Evolutionary conservation across 2,329 filamentous ascomycete genomes (phyloP).

Genomic region (Penicillium sp.): DNA sequence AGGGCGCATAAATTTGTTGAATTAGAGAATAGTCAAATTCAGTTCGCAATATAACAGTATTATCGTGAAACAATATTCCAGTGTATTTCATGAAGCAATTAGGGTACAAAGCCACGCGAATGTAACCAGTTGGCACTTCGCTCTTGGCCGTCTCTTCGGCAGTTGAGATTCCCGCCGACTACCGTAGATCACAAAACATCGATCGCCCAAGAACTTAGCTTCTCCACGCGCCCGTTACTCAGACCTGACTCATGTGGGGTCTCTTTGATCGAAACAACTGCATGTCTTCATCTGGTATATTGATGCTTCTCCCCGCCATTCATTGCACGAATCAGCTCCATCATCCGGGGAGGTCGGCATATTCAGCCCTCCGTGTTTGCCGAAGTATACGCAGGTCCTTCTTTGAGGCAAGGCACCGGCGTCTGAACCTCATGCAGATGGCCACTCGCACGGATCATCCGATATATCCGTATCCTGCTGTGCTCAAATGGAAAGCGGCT

Average conservation of each 20-base stretch:
- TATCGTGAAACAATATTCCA: not conserved
- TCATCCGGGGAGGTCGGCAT: constrained; percentile 24
- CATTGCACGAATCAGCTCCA: constrained; percentile 3
- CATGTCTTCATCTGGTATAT: constrained; percentile 3
- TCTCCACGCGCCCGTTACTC: constrained; percentile 24
- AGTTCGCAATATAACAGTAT: not conserved
- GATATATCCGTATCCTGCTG: not conserved
- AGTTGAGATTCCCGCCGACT: constrained; percentile 7
- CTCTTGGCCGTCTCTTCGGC: constrained; percentile 5
- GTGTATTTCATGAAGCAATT: too few species aligned
- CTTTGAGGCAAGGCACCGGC: not conserved
- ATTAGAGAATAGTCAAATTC: constrained; percentile 22
- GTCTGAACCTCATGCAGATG: constrained; percentile 3
- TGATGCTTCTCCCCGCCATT: not conserved
- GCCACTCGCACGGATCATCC: constrained; percentile 4
- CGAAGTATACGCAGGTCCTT: constrained; percentile 14
- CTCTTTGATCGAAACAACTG: not conserved
- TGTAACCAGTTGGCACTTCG: not conserved
- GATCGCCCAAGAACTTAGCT: not conserved
- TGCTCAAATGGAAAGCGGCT: not conserved
- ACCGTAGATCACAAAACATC: not conserved
- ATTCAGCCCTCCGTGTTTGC: constrained; percentile 23
- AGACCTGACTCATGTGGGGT: constrained; percentile 38
- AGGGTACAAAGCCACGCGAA: not conserved
- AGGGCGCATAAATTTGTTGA: constrained; percentile 47